Evolutionary conservation across 768 basidiomycete species (phyloP), one percentile per base, ranked within the genome.

Genomic region (Gymnopilus junonius): DNA sequence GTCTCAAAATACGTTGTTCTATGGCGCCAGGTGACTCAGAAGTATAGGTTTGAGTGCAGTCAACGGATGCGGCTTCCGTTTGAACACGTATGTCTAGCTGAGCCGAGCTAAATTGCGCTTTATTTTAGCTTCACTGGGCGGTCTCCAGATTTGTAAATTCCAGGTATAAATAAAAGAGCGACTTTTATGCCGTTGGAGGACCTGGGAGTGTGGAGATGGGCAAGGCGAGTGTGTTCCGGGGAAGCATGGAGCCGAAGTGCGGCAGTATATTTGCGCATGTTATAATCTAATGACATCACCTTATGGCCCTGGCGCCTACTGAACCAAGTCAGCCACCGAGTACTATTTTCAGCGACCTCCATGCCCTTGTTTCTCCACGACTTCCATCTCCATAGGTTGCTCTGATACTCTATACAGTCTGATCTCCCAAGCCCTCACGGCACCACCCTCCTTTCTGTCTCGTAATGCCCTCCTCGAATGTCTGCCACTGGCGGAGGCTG

Each of bases 371-470:
- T 37, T 40, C 37, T 45, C 43, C 46, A 51, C 50, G 42, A 31
- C 39, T 48, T n/a, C 55, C 55, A 64, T 42, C 56, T 6, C 14
- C 27, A 20, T 32, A 31, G 35, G 32, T 42, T 34, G 43, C 10
- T 50, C 25, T 31, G 29, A 12, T 35, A 39, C 40, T 27, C 10
- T 42, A 21, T 29, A 46, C 40, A 59, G 39, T 20, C 55, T 56
- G 35, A n/a, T 40, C 43, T 37, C 35, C 21, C 56, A 67, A 68
- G 67, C 67, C 67, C 61, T 62, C 63, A 63, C 67, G 66, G 68
- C 69, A 61, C 45, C 35, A 56, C 59, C 21, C 48, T 64, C 62
- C 6, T 64, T 60, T 56, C 29, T 35, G 42, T 53, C 17, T 35
- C 46, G 45, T 53, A 43, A 54, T 42, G 37, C 12, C 31, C 46